Evolutionary conservation across 805 yeast genomes (phyloP).

Genomic region (Starmerella scarabaei): DNA sequence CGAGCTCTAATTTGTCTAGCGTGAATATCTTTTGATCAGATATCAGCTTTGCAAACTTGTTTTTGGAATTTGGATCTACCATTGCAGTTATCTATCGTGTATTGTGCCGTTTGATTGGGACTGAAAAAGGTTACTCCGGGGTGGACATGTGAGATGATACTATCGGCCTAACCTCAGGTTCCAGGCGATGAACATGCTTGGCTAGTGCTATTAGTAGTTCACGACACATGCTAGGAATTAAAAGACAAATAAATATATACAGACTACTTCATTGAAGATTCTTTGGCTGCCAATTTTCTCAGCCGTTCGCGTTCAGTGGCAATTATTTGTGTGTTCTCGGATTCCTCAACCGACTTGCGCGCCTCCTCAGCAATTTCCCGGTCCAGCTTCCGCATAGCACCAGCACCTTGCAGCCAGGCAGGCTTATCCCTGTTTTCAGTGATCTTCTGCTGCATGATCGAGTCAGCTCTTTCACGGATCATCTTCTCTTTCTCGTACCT

Average conservation of each 20-base stretch:
- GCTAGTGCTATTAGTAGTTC: no score
- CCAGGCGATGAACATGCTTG: no score
- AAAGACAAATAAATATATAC: background rate
- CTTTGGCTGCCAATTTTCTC: slow-evolving; percentile 8
- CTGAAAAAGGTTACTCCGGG: background rate
- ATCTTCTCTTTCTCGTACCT: slow-evolving; percentile 51
- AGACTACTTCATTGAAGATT: background rate
- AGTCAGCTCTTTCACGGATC: slow-evolving; percentile 17
- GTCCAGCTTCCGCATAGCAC: slow-evolving; percentile 23
- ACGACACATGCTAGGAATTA: no score
- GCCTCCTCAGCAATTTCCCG: slow-evolving; percentile 21
- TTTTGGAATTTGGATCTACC: slow-evolving; percentile 28
- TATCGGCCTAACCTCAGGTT: no score
- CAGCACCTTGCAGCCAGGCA: slow-evolving; percentile 24
- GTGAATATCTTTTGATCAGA: slow-evolving; percentile 65
- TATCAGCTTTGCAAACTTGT: slow-evolving; percentile 60
- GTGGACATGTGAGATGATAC: background rate
- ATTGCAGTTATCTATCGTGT: no score
- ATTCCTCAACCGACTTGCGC: slow-evolving; percentile 17
- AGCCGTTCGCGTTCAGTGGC: slow-evolving; percentile 6
- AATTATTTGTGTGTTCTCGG: slow-evolving; percentile 5
- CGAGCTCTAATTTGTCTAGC: slow-evolving; percentile 60
- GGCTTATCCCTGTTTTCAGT: slow-evolving; percentile 21
- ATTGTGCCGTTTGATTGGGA: no score
- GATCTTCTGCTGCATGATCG: slow-evolving; percentile 19